These are phyloP conservation scores for Tagetes patula DNA, from an alignment of 129 eudicot genomes.

Conservation along the genomic window DNA sequence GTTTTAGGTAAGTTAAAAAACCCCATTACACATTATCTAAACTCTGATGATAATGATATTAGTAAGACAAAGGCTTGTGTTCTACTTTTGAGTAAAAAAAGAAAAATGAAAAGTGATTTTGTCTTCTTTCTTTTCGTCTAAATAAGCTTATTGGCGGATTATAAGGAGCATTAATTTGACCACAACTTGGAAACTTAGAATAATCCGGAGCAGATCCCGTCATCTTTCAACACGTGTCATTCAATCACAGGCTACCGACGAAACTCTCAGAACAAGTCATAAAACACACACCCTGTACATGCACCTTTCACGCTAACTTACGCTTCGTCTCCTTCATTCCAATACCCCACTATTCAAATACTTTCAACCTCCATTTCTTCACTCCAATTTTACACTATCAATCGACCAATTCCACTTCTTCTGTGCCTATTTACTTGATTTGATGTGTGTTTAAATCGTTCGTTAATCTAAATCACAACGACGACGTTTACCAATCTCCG, in stretches of 20 bases:
- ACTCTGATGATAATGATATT: no score
- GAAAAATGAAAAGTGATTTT: no score
- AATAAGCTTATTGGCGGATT: background rate
- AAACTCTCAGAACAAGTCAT: slow-evolving; percentile 10
- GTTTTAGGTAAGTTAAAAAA: no score
- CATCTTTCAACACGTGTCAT: slow-evolving; percentile 23
- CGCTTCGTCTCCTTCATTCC: slow-evolving; percentile 26
- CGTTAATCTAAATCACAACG: slow-evolving; percentile 32
- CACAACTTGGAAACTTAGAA: background rate
- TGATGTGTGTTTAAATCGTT: background rate
- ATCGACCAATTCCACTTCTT: background rate
- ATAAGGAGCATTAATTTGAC: slow-evolving; percentile 27
- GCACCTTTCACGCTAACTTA: slow-evolving; percentile 32
- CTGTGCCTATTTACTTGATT: slow-evolving; percentile 1
- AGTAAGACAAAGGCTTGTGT: no score
- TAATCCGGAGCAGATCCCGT: slow-evolving; percentile 5
- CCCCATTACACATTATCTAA: no score
- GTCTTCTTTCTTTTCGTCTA: no score
- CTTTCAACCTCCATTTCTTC: background rate
- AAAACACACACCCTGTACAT: slow-evolving; percentile 5
- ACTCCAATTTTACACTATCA: background rate
- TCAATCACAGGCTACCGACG: slow-evolving; percentile 25
- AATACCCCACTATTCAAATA: slow-evolving; percentile 1
- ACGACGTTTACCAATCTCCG: slow-evolving; percentile 24
- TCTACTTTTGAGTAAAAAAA: no score